Conservation (phyloP, 1,139 yeast species). For the Candida pseudoviswanathii region DNA sequence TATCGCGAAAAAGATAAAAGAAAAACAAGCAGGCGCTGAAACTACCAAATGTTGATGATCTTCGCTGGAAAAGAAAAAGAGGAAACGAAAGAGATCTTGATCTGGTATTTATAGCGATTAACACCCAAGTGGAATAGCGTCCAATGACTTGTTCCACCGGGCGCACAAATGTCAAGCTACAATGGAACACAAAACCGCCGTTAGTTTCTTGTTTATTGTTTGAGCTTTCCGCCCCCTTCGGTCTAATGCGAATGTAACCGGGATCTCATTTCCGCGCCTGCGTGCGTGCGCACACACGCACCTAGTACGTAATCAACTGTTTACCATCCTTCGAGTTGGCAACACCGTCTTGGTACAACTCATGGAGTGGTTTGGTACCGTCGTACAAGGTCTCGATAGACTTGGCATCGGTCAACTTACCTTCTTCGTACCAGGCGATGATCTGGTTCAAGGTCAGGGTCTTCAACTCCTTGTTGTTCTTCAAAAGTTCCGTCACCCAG, state of each 20-base stretch:
- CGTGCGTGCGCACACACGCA: too few relatives aligned
- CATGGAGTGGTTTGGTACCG: conserved; percentile 53
- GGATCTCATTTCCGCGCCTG: background rate
- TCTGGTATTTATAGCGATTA: background rate
- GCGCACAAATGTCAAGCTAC: background rate
- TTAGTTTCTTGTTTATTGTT: background rate
- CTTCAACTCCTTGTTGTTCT: conserved; percentile 65
- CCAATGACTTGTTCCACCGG: background rate
- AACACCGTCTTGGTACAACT: conserved; percentile 55
- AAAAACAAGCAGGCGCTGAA: background rate
- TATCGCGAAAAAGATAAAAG: background rate
- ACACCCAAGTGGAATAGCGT: too few relatives aligned
- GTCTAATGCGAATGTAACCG: conserved; percentile 1
- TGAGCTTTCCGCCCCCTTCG: background rate
- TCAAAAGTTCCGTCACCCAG: conserved; percentile 86
- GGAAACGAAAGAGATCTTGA: background rate
- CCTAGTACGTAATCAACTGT: conserved; percentile 38
- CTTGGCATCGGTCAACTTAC: conserved; percentile 63
- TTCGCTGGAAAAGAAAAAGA: background rate
- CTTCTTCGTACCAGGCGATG: conserved; percentile 65
- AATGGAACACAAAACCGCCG: background rate
- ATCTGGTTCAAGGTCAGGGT: conserved; percentile 59
- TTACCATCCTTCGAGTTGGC: conserved; percentile 46
- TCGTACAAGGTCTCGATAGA: conserved; percentile 49
- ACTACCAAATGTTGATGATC: background rate